These are phyloP conservation scores for Phylloporus sp. DNA, from an alignment of 768 basidiomycete genomes.

Conservation along the genomic window DNA sequence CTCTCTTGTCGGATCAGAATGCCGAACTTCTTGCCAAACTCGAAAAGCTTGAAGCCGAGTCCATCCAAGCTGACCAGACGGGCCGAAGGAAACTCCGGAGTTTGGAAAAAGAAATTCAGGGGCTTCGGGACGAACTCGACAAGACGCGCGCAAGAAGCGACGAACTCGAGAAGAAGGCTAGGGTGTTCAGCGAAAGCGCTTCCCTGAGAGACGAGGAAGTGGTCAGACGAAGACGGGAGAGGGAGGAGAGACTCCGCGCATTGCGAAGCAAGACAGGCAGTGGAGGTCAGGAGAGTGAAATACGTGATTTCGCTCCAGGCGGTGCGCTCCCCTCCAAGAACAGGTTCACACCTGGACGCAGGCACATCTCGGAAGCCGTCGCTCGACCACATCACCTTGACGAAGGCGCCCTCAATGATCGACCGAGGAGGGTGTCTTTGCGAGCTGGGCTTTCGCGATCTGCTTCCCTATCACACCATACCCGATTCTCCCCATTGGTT, in stretches of 20 bases:
- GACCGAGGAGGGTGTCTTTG: conserved; percentile 17
- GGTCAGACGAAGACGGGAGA: conserved; percentile 29
- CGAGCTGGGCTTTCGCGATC: conserved; percentile 23
- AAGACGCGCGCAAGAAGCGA: conserved; percentile 64
- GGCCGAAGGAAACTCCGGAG: conserved; percentile 66
- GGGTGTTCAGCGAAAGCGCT: conserved; percentile 31
- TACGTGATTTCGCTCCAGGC: conserved; percentile 60
- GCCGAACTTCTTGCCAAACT: conserved; percentile 72
- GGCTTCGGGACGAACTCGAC: conserved; percentile 71
- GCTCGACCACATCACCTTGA: conserved; percentile 9
- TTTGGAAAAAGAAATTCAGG: conserved; percentile 77
- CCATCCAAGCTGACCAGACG: conserved; percentile 55
- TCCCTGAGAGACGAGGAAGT: conserved; percentile 28
- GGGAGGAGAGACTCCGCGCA: conserved; percentile 50
- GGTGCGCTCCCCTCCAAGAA: conserved; percentile 35
- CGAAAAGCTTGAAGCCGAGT: conserved; percentile 69
- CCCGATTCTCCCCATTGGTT: conserved; percentile 6
- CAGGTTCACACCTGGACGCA: conserved; percentile 22
- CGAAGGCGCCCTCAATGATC: conserved; percentile 8
- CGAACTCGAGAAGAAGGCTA: conserved; percentile 65
- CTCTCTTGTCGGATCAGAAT: conserved; percentile 75
- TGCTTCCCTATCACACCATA: conserved; percentile 19
- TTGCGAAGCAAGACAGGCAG: conserved; percentile 40
- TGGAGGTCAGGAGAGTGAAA: conserved; percentile 29
- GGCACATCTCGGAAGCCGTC: conserved; percentile 28